phyloP scores from a whole-genome alignment of 2,329 filamentous ascomycete species.

The Fusarium praegraminearum region DNA sequence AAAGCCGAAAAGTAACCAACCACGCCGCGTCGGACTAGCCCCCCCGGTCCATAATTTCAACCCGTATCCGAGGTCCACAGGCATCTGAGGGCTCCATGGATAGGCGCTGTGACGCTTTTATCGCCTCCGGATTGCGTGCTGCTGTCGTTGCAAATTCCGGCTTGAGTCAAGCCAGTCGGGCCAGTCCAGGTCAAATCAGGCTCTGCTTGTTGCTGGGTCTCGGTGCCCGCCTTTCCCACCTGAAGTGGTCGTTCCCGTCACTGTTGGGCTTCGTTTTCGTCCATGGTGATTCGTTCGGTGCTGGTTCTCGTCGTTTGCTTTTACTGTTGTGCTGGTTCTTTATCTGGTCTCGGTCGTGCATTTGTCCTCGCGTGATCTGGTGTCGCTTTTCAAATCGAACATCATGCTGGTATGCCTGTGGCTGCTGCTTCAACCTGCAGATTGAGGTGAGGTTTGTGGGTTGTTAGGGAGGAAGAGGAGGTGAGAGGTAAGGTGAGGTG shows the following conservation, averaged over 20 bases:
- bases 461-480: conserved; percentile 41
- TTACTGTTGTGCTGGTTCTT: neutral
- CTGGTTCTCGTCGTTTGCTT: conserved; percentile 19
- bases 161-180: conserved; percentile 43
- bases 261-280: conserved; percentile 39
- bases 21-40: conserved; percentile 34
- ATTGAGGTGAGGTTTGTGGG: conserved; percentile 35
- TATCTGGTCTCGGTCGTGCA: neutral
- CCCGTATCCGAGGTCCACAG: conserved; percentile 41
- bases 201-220: conserved; percentile 35
- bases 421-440: conserved; percentile 21
- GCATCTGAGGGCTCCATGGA: conserved; percentile 33
- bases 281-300: conserved; percentile 26
- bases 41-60: conserved; percentile 47
- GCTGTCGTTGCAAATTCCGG: conserved; percentile 35
- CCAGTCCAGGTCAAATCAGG: conserved; percentile 38
- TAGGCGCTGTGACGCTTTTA: conserved; percentile 44
- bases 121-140: conserved; percentile 46
- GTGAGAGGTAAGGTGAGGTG: conserved; percentile 15
- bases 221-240: conserved; percentile 36
- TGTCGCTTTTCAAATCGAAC: neutral
- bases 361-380: neutral
- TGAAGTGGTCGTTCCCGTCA: conserved; percentile 35
- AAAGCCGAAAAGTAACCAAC: conserved; percentile 45
- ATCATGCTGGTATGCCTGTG: neutral